Conservation (phyloP, 1,284 basidiomycete species). For the Leccinum angustisporum region DNA sequence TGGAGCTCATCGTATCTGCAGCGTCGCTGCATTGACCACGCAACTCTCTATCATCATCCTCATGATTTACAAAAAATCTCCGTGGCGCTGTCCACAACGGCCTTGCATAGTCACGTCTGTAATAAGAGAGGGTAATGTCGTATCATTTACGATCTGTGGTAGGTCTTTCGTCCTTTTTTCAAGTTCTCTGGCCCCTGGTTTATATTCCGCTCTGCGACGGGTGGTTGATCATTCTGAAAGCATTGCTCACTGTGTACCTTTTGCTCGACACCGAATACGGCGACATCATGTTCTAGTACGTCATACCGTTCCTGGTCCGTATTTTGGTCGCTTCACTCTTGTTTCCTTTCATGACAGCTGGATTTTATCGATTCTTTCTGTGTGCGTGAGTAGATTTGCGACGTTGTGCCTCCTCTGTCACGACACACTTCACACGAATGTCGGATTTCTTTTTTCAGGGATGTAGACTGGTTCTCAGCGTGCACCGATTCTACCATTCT, state of each 20-base stretch:
- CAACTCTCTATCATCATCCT: constrained; percentile 9
- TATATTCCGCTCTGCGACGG: not conserved
- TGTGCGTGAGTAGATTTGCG: constrained; percentile 5
- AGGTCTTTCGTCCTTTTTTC: not conserved
- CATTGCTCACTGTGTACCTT: constrained; percentile 7
- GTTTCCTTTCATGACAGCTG: constrained; percentile 2
- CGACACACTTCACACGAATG: not conserved
- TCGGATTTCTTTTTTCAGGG: constrained; percentile 1
- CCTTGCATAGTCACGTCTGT: constrained; percentile 2
- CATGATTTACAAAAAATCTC: constrained; percentile 6
- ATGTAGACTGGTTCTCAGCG: constrained; percentile 9
- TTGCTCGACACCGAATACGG: constrained; percentile 8
- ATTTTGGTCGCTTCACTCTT: not conserved
- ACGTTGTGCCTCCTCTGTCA: not conserved
- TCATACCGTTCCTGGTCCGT: not conserved
- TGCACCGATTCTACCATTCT: constrained; percentile 6
- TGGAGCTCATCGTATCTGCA: not conserved
- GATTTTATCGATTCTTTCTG: constrained; percentile 10
- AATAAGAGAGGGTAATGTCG: constrained; percentile 5
- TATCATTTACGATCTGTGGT: constrained; percentile 9
- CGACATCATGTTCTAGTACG: constrained; percentile 17
- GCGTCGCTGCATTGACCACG: constrained; percentile 1
- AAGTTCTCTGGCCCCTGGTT: not conserved
- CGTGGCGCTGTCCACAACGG: not conserved
- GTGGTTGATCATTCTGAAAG: constrained; percentile 3